Evolutionary conservation across 2,329 filamentous ascomycete species (phyloP).

Genomic region (Ophiostoma populinum): DNA sequence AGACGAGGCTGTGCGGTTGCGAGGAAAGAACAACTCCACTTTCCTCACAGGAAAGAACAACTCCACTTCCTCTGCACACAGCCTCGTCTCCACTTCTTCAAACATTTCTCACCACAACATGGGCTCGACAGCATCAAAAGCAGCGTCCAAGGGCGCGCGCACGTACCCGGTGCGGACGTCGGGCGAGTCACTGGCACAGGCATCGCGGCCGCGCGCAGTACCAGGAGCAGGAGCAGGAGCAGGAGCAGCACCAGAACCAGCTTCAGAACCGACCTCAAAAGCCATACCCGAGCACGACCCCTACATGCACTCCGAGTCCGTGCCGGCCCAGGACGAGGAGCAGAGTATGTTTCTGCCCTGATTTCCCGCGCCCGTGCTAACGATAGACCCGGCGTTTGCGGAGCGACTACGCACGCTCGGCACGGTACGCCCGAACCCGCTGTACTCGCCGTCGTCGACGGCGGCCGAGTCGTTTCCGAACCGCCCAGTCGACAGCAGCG

Average conservation of each 20-base stretch:
- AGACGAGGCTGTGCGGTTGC: neutral
- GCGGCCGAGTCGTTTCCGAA: conserved; percentile 13
- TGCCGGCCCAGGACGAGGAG: neutral
- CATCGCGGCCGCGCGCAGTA: neutral
- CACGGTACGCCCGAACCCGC: conserved; percentile 35
- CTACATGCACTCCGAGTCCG: neutral
- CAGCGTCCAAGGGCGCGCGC: conserved; percentile 21
- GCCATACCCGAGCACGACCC: conserved; percentile 1
- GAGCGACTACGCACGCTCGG: conserved; percentile 36
- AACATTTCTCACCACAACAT: too few species aligned
- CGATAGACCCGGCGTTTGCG: conserved; percentile 26
- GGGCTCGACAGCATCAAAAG: conserved; percentile 31
- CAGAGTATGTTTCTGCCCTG: neutral
- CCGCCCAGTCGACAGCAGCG: neutral
- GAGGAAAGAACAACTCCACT: too few species aligned
- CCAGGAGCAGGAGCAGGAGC: neutral
- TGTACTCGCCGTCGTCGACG: conserved; percentile 33
- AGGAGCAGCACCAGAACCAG: conserved; percentile 12
- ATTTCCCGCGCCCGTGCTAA: conserved; percentile 1
- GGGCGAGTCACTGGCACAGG: conserved; percentile 9
- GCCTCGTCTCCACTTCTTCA: too few species aligned
- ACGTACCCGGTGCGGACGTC: conserved; percentile 26
- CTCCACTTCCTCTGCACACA: too few species aligned
- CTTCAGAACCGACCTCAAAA: conserved; percentile 7
- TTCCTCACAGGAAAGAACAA: too few species aligned